These are phyloP conservation scores for Xylaria digitata DNA, from an alignment of 2,329 filamentous ascomycete species.

Conservation along the genomic window DNA sequence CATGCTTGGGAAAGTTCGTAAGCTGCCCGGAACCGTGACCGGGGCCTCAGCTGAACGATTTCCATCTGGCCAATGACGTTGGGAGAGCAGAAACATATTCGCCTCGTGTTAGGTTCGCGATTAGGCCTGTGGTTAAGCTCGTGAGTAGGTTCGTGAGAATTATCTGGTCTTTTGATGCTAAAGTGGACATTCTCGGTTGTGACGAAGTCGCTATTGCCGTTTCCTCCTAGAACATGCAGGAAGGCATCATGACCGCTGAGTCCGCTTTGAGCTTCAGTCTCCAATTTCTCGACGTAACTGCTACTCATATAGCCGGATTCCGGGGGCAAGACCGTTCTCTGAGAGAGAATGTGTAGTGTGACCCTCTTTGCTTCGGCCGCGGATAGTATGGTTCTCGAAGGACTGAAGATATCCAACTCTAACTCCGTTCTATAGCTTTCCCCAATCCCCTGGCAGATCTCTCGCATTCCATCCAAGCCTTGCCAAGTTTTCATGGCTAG, in stretches of 20 bases:
- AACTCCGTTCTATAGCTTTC: slow-evolving; percentile 3
- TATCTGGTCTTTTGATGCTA: neutral
- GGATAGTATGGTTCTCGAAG: slow-evolving; percentile 2
- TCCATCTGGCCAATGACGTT: neutral
- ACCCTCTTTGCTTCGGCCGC: slow-evolving; percentile 2
- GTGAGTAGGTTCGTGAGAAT: neutral
- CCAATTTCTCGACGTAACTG: slow-evolving; percentile 4
- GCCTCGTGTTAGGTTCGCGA: neutral
- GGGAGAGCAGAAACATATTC: neutral
- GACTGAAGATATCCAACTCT: slow-evolving; percentile 8
- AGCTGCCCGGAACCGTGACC: neutral
- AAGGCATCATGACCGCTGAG: neutral
- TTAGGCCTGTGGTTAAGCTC: neutral
- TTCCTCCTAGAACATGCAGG: slow-evolving; percentile 1
- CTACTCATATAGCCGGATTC: slow-evolving; percentile 3
- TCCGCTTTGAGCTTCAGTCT: neutral
- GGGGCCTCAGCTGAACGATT: neutral
- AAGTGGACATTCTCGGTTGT: neutral
- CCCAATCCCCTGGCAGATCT: neutral
- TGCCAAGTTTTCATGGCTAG: slow-evolving; percentile 2
- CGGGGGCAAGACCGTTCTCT: neutral
- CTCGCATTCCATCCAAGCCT: slow-evolving; percentile 7
- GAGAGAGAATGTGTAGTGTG: neutral
- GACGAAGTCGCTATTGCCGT: neutral
- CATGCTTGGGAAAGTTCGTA: slow-evolving; percentile 5